Percentiles rank a stretch among this genome's conserved stretches.
These are phyloP conservation scores for Mortierella sp. DNA, from an alignment of 371 early-diverging fungal genomes.

Conservation along the genomic window DNA sequence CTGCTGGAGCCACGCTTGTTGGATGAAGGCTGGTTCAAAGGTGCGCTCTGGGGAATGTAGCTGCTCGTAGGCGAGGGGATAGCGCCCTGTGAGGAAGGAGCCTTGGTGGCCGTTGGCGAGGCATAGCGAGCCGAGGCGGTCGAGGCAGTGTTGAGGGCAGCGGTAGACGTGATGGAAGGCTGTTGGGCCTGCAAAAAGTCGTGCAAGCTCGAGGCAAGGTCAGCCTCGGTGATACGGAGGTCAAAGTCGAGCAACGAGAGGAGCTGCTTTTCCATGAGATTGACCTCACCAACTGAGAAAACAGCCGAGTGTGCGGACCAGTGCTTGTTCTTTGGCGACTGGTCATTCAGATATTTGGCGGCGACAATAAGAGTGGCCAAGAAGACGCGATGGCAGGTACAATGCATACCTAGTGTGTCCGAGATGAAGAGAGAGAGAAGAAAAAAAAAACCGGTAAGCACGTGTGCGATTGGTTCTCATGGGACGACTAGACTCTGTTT, in stretches of 20 bases:
- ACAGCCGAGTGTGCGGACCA: conserved; percentile 77
- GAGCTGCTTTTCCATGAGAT: conserved; percentile 85
- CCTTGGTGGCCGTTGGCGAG: conserved; percentile 10
- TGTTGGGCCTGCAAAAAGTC: conserved; percentile 39
- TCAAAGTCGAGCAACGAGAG: conserved; percentile 69
- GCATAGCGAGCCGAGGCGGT: too few species aligned
- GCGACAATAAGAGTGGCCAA: conserved; percentile 81
- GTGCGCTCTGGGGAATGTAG: conserved; percentile 27
- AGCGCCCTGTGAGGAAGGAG: conserved; percentile 3
- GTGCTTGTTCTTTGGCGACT: conserved; percentile 79
- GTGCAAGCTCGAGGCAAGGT: conserved; percentile 38
- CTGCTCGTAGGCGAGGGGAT: conserved; percentile 39
- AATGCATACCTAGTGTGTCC: conserved; percentile 69
- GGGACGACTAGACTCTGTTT: neutral
- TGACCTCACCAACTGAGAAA: conserved; percentile 80
- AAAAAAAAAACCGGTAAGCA: neutral
- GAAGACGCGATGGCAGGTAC: conserved; percentile 82
- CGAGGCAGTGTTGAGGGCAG: too few species aligned
- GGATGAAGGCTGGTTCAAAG: conserved; percentile 34
- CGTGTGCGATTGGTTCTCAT: neutral
- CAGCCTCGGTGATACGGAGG: conserved; percentile 54
- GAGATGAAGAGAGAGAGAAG: neutral
- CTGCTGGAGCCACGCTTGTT: conserved; percentile 37
- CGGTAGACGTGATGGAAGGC: neutral
- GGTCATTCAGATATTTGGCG: conserved; percentile 78